Conservation (phyloP, 2,329 filamentous ascomycete species). For the Bipolaris zeicola region DNA sequence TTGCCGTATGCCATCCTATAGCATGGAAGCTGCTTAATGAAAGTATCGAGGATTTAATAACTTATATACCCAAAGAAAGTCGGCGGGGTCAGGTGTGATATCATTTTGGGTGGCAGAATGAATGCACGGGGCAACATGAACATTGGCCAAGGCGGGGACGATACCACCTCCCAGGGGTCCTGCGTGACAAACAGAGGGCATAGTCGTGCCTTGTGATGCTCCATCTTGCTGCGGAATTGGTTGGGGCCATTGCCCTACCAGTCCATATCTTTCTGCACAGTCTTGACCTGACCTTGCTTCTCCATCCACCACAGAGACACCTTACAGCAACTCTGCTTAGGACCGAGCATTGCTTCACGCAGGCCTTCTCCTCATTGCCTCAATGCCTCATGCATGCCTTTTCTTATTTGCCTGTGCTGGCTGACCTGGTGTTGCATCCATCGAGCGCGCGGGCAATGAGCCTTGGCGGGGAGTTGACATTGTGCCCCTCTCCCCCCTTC, state of each 20-base stretch:
- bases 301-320: not conserved
- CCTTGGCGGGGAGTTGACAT: slow-evolving; percentile 5
- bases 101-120: not conserved
- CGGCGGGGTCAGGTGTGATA: not conserved
- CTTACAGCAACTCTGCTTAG: not conserved
- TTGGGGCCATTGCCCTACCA: slow-evolving; percentile 2
- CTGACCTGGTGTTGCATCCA: slow-evolving; percentile 7
- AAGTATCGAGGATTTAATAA: not conserved
- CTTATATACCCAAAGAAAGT: slow-evolving; percentile 1
- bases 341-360: not conserved
- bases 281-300: not conserved
- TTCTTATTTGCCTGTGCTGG: not conserved
- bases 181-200: not conserved
- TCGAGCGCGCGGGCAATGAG: slow-evolving; percentile 1
- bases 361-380: not conserved
- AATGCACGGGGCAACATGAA: not conserved
- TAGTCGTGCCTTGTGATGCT: not conserved
- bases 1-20: slow-evolving; percentile 1
- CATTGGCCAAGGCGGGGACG: slow-evolving; percentile 3
- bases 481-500: slow-evolving; percentile 1
- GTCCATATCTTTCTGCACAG: not conserved
- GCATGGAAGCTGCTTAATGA: slow-evolving; percentile 5
- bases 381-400: not conserved
- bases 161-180: not conserved
- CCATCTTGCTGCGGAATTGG: not conserved